phyloP scores from a whole-genome alignment of 768 basidiomycete genomes.

The Leccinum olivaceopallidum region DNA sequence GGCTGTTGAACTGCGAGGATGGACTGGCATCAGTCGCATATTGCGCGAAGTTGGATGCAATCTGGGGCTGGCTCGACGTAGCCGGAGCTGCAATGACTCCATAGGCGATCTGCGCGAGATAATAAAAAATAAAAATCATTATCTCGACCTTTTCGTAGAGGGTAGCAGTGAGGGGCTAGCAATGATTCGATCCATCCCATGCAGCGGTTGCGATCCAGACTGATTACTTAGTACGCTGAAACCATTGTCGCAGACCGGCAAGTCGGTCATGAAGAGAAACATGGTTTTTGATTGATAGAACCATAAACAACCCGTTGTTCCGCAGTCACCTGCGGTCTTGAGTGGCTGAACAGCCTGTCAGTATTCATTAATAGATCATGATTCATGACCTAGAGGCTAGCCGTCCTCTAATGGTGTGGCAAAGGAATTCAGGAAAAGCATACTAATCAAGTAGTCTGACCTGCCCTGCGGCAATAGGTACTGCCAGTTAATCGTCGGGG shows the following conservation, averaged over 20 bases:
- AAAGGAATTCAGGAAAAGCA: background rate
- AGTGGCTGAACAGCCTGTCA: background rate
- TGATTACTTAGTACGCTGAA: background rate
- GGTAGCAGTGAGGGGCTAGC: background rate
- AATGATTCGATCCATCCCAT: background rate
- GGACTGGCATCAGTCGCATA: background rate
- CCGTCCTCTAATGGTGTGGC: background rate
- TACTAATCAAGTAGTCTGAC: background rate
- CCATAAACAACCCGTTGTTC: background rate
- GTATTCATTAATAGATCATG: background rate
- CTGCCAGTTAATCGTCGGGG: background rate
- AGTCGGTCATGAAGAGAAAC: background rate
- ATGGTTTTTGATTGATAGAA: background rate
- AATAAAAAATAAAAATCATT: conserved; percentile 11
- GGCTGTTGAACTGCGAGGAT: background rate
- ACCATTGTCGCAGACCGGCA: conserved; percentile 10
- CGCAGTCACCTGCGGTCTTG: background rate
- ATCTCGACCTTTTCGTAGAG: background rate
- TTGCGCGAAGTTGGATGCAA: background rate
- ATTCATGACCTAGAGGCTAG: background rate
- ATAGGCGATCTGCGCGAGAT: conserved; percentile 21
- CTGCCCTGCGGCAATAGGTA: background rate
- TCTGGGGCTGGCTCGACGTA: conserved; percentile 5
- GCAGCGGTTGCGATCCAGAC: conserved; percentile 11
- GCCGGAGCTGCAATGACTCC: conserved; percentile 13